Percentiles rank a stretch among this genome's conserved stretches.
Conservation (phyloP, 345 rosid genomes). For the Aquilaria malaccensis region DNA sequence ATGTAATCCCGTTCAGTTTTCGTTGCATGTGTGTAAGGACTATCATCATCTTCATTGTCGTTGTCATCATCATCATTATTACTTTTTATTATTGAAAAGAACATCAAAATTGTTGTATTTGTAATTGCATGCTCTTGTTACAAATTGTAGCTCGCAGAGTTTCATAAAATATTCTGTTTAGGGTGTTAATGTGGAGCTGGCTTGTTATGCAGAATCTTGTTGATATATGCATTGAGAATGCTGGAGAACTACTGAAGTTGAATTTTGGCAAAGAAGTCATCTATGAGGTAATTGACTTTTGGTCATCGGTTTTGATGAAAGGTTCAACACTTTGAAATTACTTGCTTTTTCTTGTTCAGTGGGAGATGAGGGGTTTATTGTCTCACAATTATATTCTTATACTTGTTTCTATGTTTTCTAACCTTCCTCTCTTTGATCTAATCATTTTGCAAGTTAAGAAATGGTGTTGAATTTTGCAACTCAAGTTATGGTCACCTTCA, state of each 20-base stretch:
- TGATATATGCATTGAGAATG: slow-evolving; percentile 56
- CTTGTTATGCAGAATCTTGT: slow-evolving; percentile 55
- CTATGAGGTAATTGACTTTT: slow-evolving; percentile 50
- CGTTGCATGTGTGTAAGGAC: no score
- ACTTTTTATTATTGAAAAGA: background rate
- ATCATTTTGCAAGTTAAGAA: background rate
- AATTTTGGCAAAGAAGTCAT: slow-evolving; percentile 72
- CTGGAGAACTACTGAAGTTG: slow-evolving; percentile 60
- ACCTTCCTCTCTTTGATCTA: background rate
- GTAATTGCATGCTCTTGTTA: background rate
- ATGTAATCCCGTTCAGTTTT: background rate
- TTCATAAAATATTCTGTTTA: no score
- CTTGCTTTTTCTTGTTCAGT: background rate
- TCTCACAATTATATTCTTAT: background rate
- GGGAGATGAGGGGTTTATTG: background rate
- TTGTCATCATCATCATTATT: no score
- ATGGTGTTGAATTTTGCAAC: background rate
- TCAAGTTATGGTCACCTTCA: background rate
- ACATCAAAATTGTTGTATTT: background rate
- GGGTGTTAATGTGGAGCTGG: background rate
- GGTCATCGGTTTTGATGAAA: background rate
- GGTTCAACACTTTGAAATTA: background rate
- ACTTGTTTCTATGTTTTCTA: background rate
- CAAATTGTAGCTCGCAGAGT: no score
- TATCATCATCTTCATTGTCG: no score